Conservation (phyloP, 176 grass and related monocot species). For the Aegilops umbellulata region DNA sequence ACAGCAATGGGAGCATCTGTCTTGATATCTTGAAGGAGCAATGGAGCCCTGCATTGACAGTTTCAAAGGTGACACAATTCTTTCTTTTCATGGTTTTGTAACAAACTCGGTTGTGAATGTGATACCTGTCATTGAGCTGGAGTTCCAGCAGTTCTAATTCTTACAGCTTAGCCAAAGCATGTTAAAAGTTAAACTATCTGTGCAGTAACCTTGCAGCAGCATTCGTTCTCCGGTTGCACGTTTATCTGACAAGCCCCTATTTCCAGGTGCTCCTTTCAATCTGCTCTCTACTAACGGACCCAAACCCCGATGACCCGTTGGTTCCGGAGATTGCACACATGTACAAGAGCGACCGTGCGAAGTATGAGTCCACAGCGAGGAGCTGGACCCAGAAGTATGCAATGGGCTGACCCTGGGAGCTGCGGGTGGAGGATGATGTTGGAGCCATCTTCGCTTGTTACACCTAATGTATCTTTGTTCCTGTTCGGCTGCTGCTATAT, state of each 20-base stretch:
- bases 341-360: slow-evolving; percentile 44
- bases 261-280: slow-evolving; percentile 58
- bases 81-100: not conserved
- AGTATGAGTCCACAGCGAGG: slow-evolving; percentile 50
- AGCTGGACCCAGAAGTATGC: slow-evolving; percentile 61
- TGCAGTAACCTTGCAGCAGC: not conserved
- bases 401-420: slow-evolving; percentile 34
- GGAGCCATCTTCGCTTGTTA: not conserved
- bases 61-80: slow-evolving; percentile 40
- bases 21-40: slow-evolving; percentile 69
- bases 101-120: not conserved
- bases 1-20: slow-evolving; percentile 61
- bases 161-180: not conserved
- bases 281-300: slow-evolving; percentile 54
- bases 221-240: not conserved
- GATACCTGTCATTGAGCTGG: not conserved
- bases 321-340: slow-evolving; percentile 54
- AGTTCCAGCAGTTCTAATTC: not conserved
- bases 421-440: not conserved
- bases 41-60: slow-evolving; percentile 61
- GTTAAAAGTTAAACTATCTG: not conserved
- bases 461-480: not conserved
- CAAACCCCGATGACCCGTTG: slow-evolving; percentile 49
- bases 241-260: not conserved
- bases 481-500: not conserved